Evolutionary conservation across 345 rosid species (phyloP), one percentile per base, ranked within the genome.

Genomic region (Alliaria petiolata): DNA sequence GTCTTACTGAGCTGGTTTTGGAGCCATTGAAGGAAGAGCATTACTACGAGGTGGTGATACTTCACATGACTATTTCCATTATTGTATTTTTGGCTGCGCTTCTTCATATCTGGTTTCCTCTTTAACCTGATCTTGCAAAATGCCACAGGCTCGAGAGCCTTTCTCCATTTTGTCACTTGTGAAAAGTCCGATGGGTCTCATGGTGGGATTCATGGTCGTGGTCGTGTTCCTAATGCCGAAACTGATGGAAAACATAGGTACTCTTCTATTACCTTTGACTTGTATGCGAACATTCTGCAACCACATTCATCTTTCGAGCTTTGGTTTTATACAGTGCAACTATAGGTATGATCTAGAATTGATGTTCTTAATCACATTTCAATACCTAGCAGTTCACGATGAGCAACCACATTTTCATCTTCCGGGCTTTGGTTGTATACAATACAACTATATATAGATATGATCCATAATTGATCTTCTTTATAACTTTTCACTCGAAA

Each of bases 151-250:
- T 46, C 84, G 99, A 61, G 99, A 95, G 73, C 96, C 99, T 43
- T 91, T 95, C 88, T 77, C 84, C 44, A 51, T 89, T 62, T 81
- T 95, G 95, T 81, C 92, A 36, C 20, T 95, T 46, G 83, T 88
- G 75, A 95, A 95, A 62, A 95, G 99, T 74, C 99, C 98, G 33
- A 95, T 95, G 99, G 99, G 99, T 70, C 87, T 95, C 43, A 95
- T 91, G 99, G 69, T 89, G 80, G 99, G 99, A 72, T 91, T 95
- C 72, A 95, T 95, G 99, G 69, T 95, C 72, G 81, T 95, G 42
- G 96, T 91, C 2, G 75, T 95, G 78, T 95, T 95, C 82, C 53
- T 95, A 42, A 95, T 95, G 99, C 99, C 99, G 35, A 95, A 95
- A 75, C 75, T 91, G 71, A 76, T 91, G 85, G 99, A 91, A 80